These are phyloP conservation scores for Globisporangium carolinianum DNA, from an alignment of 352 stramenopile genomes.

Conservation along the genomic window DNA sequence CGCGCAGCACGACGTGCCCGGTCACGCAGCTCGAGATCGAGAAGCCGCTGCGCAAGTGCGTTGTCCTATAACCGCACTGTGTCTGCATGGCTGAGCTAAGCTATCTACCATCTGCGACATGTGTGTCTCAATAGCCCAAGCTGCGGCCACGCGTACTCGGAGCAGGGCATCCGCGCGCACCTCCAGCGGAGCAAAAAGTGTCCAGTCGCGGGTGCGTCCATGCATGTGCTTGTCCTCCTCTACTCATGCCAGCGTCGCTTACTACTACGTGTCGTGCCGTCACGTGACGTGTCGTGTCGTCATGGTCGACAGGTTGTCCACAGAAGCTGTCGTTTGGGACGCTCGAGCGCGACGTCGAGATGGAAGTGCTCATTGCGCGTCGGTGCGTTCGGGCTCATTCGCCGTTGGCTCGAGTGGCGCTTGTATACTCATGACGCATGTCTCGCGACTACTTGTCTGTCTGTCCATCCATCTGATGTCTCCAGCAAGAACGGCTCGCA, in stretches of 20 bases:
- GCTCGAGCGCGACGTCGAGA: slow-evolving; percentile 81
- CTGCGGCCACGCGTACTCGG: slow-evolving; percentile 79
- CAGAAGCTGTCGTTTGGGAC: slow-evolving; percentile 44
- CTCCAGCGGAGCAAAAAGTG: slow-evolving; percentile 71
- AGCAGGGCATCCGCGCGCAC: slow-evolving; percentile 66
- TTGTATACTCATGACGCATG: no score
- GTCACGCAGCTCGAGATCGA: slow-evolving; percentile 81
- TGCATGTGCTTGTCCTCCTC: background rate
- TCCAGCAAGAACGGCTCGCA: slow-evolving; percentile 24
- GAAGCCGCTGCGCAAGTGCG: slow-evolving; percentile 69
- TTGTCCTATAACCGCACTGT: background rate
- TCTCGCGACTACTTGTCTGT: background rate
- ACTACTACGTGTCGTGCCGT: no score
- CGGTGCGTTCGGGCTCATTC: slow-evolving; percentile 19
- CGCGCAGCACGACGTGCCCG: slow-evolving; percentile 61
- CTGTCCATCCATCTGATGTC: background rate
- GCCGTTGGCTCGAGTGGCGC: no score
- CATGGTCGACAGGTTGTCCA: slow-evolving; percentile 39
- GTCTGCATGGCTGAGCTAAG: background rate
- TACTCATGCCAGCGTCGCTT: no score
- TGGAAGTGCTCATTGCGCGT: slow-evolving; percentile 75
- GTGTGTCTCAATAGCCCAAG: slow-evolving; percentile 27
- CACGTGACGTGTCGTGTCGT: no score
- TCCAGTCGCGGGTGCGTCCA: slow-evolving; percentile 52
- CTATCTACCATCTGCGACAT: background rate